phyloP scores from a whole-genome alignment of 225 moss, liverwort and hornwort genomes.

The Sphagnum tenellum region DNA sequence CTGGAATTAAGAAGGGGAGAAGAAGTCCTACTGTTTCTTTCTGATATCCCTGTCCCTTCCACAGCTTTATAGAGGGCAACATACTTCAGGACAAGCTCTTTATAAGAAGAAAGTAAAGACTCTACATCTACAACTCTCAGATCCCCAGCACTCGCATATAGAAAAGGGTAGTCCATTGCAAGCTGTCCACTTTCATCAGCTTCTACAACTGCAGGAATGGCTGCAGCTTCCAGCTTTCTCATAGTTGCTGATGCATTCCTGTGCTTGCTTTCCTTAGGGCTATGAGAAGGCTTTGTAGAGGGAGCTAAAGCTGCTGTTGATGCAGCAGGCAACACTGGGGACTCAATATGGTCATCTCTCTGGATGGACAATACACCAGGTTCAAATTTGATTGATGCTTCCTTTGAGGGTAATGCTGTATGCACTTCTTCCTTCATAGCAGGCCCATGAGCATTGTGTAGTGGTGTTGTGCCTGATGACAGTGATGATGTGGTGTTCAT shows the following conservation, averaged over 20 bases:
- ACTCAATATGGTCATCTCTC: constrained; percentile 44
- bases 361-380: constrained; percentile 18
- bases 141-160: constrained; percentile 88
- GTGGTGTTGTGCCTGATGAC: constrained; percentile 12
- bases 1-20: constrained; percentile 28
- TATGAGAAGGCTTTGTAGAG: constrained; percentile 15
- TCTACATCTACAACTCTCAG: constrained; percentile 86
- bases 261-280: constrained; percentile 17
- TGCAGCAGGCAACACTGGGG: constrained; percentile 23
- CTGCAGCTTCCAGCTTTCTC: constrained; percentile 61
- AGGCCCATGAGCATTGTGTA: background rate
- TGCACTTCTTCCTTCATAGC: constrained; percentile 20
- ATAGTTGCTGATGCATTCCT: constrained; percentile 18
- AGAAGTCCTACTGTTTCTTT: constrained; percentile 8
- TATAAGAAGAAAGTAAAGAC: constrained; percentile 69
- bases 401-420: constrained; percentile 1
- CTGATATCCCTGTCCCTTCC: constrained; percentile 29
- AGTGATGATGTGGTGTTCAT: constrained; percentile 35
- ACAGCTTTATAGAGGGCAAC: constrained; percentile 74
- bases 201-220: constrained; percentile 52
- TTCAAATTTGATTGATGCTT: constrained; percentile 10
- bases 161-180: constrained; percentile 70
- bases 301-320: constrained; percentile 15
- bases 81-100: constrained; percentile 87
- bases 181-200: constrained; percentile 74